Evolutionary conservation across 2,329 filamentous ascomycete genomes (phyloP).

Genomic region (Simplicillium sp.): DNA sequence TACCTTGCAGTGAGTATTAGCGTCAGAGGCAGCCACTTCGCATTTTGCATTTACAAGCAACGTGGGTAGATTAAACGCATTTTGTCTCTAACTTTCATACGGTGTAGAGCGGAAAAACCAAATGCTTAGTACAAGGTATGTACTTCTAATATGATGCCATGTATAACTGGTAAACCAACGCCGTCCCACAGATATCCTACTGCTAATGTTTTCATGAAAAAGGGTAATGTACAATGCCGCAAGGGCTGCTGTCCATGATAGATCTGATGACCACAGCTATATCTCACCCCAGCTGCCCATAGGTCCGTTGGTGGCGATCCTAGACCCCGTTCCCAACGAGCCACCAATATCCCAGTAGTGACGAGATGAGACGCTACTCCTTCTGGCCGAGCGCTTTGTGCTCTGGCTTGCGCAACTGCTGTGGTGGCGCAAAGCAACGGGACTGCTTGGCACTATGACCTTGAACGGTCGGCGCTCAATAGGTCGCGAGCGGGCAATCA

Average conservation of each 20-base stretch:
- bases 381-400: slow-evolving; percentile 60
- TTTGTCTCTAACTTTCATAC: too few species aligned
- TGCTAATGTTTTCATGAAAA: too few species aligned
- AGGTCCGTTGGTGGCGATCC: slow-evolving; percentile 55
- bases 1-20: too few species aligned
- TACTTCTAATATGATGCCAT: too few species aligned
- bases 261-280: slow-evolving; percentile 22
- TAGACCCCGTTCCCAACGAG: slow-evolving; percentile 66
- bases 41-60: too few species aligned
- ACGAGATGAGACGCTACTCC: slow-evolving; percentile 62
- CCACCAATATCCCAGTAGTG: slow-evolving; percentile 92
- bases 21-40: too few species aligned
- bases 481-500: slow-evolving; percentile 52
- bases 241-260: not conserved
- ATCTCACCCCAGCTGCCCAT: slow-evolving; percentile 77
- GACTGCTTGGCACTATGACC: slow-evolving; percentile 38
- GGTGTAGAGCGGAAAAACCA: too few species aligned
- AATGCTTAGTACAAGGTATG: too few species aligned
- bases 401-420: slow-evolving; percentile 83
- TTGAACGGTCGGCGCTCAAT: slow-evolving; percentile 49
- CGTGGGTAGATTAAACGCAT: too few species aligned
- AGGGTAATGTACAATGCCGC: too few species aligned
- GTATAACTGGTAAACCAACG: too few species aligned
- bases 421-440: slow-evolving; percentile 36
- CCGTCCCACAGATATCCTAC: too few species aligned